These are phyloP conservation scores for Maudiozyma serrabonitensis DNA, from an alignment of 805 yeast species.

Conservation along the genomic window DNA sequence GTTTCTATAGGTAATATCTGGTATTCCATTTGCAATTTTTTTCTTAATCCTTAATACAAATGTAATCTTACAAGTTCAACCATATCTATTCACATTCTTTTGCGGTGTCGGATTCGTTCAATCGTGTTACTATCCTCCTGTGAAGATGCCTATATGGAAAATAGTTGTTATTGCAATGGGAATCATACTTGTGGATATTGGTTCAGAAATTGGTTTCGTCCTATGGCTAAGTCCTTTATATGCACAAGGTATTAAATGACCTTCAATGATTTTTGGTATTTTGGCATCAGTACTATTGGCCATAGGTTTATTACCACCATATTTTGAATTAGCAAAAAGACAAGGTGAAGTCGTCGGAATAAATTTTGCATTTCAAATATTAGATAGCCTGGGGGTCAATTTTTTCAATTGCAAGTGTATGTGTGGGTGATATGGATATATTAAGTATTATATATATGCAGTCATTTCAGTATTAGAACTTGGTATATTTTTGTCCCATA, in stretches of 20 bases:
- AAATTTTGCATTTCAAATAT: slow-evolving; percentile 62
- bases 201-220: slow-evolving; percentile 48
- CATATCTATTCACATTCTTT: slow-evolving; percentile 67
- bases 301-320: slow-evolving; percentile 78
- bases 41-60: slow-evolving; percentile 62
- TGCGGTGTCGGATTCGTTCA: slow-evolving; percentile 61
- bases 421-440: slow-evolving; percentile 57
- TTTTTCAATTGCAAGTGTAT: slow-evolving; percentile 57
- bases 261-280: slow-evolving; percentile 68
- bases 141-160: slow-evolving; percentile 24
- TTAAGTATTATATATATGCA: slow-evolving; percentile 70
- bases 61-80: slow-evolving; percentile 76
- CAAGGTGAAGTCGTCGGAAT: slow-evolving; percentile 82
- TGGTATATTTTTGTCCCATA: slow-evolving; percentile 66
- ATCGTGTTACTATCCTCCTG: slow-evolving; percentile 65
- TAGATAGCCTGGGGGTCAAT: slow-evolving; percentile 78
- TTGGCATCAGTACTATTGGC: slow-evolving; percentile 71
- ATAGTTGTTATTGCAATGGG: slow-evolving; percentile 29
- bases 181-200: slow-evolving; percentile 37
- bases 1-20: slow-evolving; percentile 68
- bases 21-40: slow-evolving; percentile 76
- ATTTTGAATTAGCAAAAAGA: slow-evolving; percentile 70
- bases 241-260: slow-evolving; percentile 53
- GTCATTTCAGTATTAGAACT: slow-evolving; percentile 65
- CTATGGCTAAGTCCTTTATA: slow-evolving; percentile 55